Evolutionary conservation across 106 monocot species (phyloP).

Genomic region (Vanilla planifolia): DNA sequence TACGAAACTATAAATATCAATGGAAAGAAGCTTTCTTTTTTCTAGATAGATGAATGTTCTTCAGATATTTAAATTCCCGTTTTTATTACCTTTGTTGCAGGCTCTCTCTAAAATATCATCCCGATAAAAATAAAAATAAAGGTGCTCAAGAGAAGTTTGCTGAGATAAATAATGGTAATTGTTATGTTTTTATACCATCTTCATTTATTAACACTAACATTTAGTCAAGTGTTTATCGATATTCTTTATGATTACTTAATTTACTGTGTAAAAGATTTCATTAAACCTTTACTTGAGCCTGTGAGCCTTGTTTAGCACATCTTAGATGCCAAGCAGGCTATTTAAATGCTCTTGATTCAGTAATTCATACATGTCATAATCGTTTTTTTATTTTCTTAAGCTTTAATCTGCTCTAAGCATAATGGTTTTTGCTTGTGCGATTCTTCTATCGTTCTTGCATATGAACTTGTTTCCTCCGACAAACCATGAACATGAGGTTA

Average conservation of each 20-base stretch:
- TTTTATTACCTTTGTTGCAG: conserved; percentile 24
- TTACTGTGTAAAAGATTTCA: too few relatives aligned
- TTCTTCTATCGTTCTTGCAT: background rate
- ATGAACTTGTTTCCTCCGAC: background rate
- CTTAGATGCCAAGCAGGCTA: too few relatives aligned
- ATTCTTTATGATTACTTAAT: too few relatives aligned
- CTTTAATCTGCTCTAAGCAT: background rate
- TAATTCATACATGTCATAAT: too few relatives aligned
- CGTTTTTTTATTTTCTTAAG: background rate
- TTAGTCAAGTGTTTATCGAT: too few relatives aligned
- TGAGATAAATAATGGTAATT: conserved; percentile 92
- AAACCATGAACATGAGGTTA: background rate
- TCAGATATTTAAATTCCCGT: background rate
- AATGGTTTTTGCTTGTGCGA: background rate
- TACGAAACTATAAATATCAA: conserved; percentile 15
- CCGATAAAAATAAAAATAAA: conserved; percentile 94
- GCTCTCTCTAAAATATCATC: conserved; percentile 93
- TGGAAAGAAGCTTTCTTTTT: background rate
- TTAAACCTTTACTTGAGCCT: background rate
- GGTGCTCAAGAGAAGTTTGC: conserved; percentile 92
- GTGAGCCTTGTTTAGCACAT: too few relatives aligned
- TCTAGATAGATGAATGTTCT: background rate
- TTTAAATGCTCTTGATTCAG: too few relatives aligned
- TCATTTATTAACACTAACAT: too few relatives aligned
- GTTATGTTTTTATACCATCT: background rate